These are phyloP conservation scores for Ascochyta viciae-villosae DNA, from an alignment of 2,329 filamentous ascomycete genomes.

Conservation along the genomic window DNA sequence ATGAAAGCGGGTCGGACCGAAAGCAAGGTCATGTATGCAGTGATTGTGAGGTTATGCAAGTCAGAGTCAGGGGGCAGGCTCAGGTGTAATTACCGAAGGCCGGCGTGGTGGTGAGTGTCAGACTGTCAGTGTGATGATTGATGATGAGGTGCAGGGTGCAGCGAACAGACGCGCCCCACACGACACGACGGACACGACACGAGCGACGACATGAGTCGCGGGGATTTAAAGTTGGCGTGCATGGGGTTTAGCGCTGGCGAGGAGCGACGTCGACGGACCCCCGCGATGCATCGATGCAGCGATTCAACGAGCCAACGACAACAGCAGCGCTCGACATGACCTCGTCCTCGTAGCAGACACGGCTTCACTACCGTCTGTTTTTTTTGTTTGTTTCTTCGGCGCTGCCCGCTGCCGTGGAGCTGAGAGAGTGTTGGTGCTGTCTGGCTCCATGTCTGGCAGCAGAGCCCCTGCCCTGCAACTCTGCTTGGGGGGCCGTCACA, in stretches of 20 bases:
- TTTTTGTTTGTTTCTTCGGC: not conserved
- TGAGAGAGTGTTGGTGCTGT: too few species aligned
- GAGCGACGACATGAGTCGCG: not conserved
- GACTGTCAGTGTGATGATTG: too few species aligned
- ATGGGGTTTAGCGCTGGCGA: not conserved
- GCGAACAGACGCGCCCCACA: too few species aligned
- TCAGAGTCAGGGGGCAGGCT: too few species aligned
- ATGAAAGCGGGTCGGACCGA: too few species aligned
- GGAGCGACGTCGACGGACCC: not conserved
- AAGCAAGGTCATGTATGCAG: too few species aligned
- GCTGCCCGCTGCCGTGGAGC: not conserved
- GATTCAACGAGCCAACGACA: not conserved
- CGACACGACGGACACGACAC: not conserved
- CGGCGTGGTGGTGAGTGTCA: too few species aligned
- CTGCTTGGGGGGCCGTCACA: conserved; percentile 30
- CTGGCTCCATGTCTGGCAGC: conserved; percentile 30
- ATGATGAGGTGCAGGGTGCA: not conserved
- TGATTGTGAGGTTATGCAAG: too few species aligned
- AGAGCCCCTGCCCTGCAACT: conserved; percentile 28
- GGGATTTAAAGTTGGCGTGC: not conserved
- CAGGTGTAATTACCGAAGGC: too few species aligned
- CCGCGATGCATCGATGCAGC: not conserved
- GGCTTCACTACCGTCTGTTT: too few species aligned
- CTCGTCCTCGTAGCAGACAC: too few species aligned
- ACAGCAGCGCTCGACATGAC: too few species aligned